Percentiles rank a stretch among this genome's conserved stretches.
These are phyloP conservation scores for Blepharisma undulans DNA, from an alignment of 169 alveolate genomes.

Conservation along the genomic window DNA sequence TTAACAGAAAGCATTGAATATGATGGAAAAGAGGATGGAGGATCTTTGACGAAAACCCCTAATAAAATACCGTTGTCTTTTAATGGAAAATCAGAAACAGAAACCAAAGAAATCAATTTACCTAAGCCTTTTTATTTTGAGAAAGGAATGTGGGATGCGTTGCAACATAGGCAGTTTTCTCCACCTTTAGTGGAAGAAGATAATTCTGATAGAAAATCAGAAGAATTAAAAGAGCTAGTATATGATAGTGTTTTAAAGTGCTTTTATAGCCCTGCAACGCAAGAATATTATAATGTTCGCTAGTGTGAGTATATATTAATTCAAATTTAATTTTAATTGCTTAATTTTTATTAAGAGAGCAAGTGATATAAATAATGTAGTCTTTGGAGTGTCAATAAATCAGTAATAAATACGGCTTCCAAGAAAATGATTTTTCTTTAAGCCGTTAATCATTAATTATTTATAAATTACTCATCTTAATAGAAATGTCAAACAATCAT, in stretches of 20 bases:
- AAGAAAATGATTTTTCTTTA: not conserved
- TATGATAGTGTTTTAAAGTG: conserved; percentile 19
- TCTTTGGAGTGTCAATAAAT: not conserved
- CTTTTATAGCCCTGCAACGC: conserved; percentile 7
- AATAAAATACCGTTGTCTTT: not conserved
- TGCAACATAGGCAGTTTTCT: not conserved
- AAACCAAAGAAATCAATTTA: not conserved
- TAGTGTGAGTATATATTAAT: not conserved
- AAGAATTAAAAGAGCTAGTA: not conserved
- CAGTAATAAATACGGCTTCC: no score
- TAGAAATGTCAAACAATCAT: not conserved
- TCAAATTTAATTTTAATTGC: not conserved
- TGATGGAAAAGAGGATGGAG: not conserved
- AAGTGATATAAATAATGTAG: not conserved
- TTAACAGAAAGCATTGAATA: not conserved
- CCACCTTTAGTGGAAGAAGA: not conserved
- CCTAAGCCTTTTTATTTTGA: not conserved
- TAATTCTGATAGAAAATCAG: not conserved
- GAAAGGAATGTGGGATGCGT: not conserved
- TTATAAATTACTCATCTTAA: not conserved
- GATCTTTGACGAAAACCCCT: not conserved
- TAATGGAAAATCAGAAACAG: not conserved
- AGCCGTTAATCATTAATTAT: not conserved
- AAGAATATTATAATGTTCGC: not conserved
- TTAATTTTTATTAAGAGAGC: not conserved